Base-by-base conservation (phyloP, 257 asterid species). In the Mentha longifolia region DNA sequence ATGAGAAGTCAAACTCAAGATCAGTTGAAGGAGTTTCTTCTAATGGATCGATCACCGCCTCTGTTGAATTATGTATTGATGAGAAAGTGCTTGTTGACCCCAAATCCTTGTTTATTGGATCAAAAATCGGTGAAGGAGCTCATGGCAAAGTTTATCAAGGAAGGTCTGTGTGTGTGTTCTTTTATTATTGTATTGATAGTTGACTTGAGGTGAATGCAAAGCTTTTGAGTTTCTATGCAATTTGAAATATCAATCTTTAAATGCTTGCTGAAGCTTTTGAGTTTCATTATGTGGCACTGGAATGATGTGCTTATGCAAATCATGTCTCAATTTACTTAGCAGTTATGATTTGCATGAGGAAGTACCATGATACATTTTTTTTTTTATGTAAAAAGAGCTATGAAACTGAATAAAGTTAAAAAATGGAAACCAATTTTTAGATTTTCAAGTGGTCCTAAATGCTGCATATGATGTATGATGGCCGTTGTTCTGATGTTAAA, bases 141-240 rank as follows among this genome's bases (percentile, higher is more conserved):
- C 98, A 93, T 82, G 98, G 97, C 8, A 93, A 93, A 79, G 98
- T 93, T 74, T 93, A 87, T 77, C 88, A 91, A 81, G 98, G 98
- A 82, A 93, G 97, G 98, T 92, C 17, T 30, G 88, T 83, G 25
- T 25, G 16, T 54, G 52, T 15, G 10, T 41, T 22, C 16, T 22
- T 8, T 45, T 5, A 15, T 67, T 71, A 17, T 73, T 25, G 59
- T 25, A 25, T 45, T 39, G 52, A 28, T 66, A 50, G 39, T 59
- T 74, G 43, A 49, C 39, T 57, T 52, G 17, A 43, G 46, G 56
- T 52, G 31, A 69, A 50, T 61, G 74, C 28, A 56, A 13, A 17
- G 22, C 2, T 54, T 54, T 8, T 15, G 9, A 41, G 0, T n/a
- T 13, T 67, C 19, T 58, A 37, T 78, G 50, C 77, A 68, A 68